Base-by-base conservation (phyloP, 768 basidiomycete species). In the Hericium coralloides region DNA sequence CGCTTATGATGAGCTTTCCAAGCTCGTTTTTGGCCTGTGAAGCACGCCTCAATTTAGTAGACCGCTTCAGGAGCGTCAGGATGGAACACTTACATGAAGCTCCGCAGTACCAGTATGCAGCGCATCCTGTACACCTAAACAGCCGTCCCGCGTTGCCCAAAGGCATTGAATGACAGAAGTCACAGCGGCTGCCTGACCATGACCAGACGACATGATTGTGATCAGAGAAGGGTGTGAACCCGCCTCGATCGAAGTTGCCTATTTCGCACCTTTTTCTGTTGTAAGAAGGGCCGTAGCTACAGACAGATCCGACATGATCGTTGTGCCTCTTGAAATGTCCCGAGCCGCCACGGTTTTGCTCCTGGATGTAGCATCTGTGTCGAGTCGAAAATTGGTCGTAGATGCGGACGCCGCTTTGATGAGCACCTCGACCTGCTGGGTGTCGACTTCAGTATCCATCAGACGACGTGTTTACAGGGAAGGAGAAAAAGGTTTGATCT, bases 31-130 rank as follows among this genome's bases (percentile, higher is more conserved):
- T 92, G 89, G 69, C 89, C 89, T 91, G 65, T 12, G 31, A 31
- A 61, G 22, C 15, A 43, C 57, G 49, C 36, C 45, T 51, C 50
- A 55, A 49, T 47, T 61, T 38, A 54, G 49, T 58, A 31, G 8
- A 9, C 31, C 51, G 53, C 49, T 31, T 38, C 25, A 51, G 15
- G 22, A 9, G 57, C 52, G 23, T 26, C 36, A 47, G 45, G 25
- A 49, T 15, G 55, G 38, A 1, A 52, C 53, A 64, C 80, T 68
- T 67, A 90, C 89, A 92, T 67, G 72, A 62, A 22, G 72, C 60
- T 60, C 78, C 76, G 62, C 89, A 92, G 64, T 92, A 92, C 79
- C 81, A 89, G 65, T 85, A 87, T 0, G 78, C 76, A 15, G 76
- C 79, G 61, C 89, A 91, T 12, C 83, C 81, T 4, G 80, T 76